Evolutionary conservation across 2,329 filamentous ascomycete genomes (phyloP), one percentile per base, ranked within the genome.

Genomic region (Nemania sp.): DNA sequence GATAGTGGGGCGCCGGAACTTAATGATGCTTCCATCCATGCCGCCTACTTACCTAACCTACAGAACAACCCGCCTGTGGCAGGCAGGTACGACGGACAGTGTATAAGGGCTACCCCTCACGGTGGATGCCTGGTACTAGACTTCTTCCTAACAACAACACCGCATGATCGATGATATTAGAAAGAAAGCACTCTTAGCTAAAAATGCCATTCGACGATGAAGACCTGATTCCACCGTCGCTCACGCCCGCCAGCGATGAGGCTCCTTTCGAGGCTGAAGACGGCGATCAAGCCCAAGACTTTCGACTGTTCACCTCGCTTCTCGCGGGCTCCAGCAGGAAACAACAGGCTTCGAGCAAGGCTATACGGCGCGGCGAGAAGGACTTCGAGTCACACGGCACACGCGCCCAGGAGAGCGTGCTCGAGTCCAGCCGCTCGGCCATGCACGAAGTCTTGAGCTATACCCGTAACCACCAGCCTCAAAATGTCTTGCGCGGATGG

Each of bases 351-450:
- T 82, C 82, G 9, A 75, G 80, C 52, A 86, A 87, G 68, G 83
- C 93, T 11, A 92, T 96, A 37, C 92, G 94, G 67, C 91, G 92
- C 65, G 95, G 95, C 62, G 92, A 96, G 74, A 99, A 99, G 76
- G 95, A 99, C 78, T 99, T 97, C 74, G 95, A 98, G 77, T 88
- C 90, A 29, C 92, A 98, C 76, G 90, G 91, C 49, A 98, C 95
- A 2, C 84, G 86, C 34, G 86, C 90, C 34, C 95, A 99, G 76
- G 87, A 89, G 66, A 83, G 84, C 58, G 85, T 89, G 9, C 87
- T 99, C 53, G 89, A 92, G 71, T 85, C 90, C 48, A 96, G 92
- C 64, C 87, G 94, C 56, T 82, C 84, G 67, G 94, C 93, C 18
- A 95, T 99, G 90, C 90, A 96, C 75, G 88, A 92, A 68, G 93